Percentiles rank a stretch among this genome's conserved stretches.
Conservation (phyloP, 495 filamentous ascomycete genomes). For the Pseudevernia furfuracea region DNA sequence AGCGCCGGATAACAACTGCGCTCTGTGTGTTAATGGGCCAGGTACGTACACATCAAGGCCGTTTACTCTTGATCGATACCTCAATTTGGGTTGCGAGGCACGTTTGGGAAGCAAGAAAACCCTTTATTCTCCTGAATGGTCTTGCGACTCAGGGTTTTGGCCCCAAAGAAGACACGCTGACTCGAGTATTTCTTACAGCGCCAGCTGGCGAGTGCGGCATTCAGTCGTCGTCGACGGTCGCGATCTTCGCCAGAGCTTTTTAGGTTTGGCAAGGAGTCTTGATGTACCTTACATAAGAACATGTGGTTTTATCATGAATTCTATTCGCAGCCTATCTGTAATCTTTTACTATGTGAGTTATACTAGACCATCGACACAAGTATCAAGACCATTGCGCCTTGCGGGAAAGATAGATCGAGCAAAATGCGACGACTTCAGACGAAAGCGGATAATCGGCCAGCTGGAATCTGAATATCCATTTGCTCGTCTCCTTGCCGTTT, state of each 20-base stretch:
- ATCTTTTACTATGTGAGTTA: background rate
- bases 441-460: too few relatives aligned
- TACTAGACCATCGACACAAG: background rate
- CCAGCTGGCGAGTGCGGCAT: conserved; percentile 11
- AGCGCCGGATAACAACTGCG: conserved; percentile 15
- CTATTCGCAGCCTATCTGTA: background rate
- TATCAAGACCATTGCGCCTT: background rate
- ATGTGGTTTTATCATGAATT: background rate
- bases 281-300: background rate
- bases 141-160: background rate
- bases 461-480: too few relatives aligned
- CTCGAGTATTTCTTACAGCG: background rate
- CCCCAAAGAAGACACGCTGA: background rate
- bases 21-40: conserved; percentile 9
- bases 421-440: too few relatives aligned
- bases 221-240: conserved; percentile 9
- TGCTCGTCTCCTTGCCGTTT: too few relatives aligned
- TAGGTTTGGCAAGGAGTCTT: background rate
- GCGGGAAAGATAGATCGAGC: background rate
- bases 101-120: background rate
- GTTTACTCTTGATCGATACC: background rate
- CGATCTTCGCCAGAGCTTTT: conserved; percentile 14
- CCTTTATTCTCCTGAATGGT: background rate
- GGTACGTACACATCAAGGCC: background rate
- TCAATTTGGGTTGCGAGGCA: background rate